Base-by-base conservation (phyloP, 192 early-diverging fungal species). In the Pilaira anomala region DNA sequence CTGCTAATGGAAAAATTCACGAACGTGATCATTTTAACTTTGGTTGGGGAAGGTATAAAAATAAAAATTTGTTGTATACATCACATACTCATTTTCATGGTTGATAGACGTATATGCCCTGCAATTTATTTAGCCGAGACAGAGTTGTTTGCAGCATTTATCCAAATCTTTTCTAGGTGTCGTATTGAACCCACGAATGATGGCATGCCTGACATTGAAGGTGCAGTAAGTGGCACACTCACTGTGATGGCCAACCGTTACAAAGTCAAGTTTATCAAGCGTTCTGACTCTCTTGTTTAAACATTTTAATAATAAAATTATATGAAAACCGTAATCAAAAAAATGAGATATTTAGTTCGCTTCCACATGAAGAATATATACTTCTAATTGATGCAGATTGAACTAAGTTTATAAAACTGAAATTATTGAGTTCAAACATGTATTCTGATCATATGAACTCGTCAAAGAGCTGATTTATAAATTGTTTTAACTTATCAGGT, bases 11-110 rank as follows among this genome's bases (percentile, higher is more conserved):
- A 36, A 48, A 33, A 8, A 61, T 67, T n/a, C 29, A 36, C 7
- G 48, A 58, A 19, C 22, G 66, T 18, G 66, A 67, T 44, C 66
- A 67, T 14, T 52, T 41, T 16, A 61, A 40, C 18, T 67, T 67
- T 44, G 66, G 66, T 7, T 67, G 55, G 55, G 66, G 66, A 25
- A 46, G 62, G 33, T 53, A 53, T 30, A 22, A 24, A 30, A 0
- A 30, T 6, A 19, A 25, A 18, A 19, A 25, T 2, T n/a, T 8
- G 2, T 29, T 7, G 49, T 11, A 30, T 51, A 16, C 25, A 25
- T 36, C 9, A 33, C 3, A 21, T 22, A 8, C 19, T 28, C 3
- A 33, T 29, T 21, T 24, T 30, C 5, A 5, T 39, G 33, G 12
- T 59, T 22, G 6, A 29, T 45, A 40, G 62, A 28, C 62, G 62